phyloP scores from a whole-genome alignment of 352 stramenopile genomes.

The Phytophthora idaei region DNA sequence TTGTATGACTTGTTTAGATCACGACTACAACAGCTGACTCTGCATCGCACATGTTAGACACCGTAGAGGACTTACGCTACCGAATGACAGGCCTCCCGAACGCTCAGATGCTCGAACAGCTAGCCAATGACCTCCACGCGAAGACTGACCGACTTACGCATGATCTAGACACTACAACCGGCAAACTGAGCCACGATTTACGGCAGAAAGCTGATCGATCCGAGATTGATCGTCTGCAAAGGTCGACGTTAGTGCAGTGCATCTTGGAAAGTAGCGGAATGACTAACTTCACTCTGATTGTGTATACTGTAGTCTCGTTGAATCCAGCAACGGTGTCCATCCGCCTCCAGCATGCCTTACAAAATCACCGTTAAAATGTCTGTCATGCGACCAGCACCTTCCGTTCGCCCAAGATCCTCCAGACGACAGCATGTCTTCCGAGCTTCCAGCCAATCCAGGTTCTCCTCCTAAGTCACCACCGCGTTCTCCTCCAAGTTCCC shows the following conservation, averaged over 20 bases:
- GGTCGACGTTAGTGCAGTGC: conserved; percentile 1
- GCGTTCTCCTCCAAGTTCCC: conserved; percentile 21
- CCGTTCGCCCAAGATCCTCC: conserved; percentile 33
- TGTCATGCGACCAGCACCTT: conserved; percentile 67
- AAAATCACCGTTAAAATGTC: conserved; percentile 61
- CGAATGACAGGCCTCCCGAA: conserved; percentile 56
- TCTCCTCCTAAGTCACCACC: conserved; percentile 28
- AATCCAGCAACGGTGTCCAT: conserved; percentile 24
- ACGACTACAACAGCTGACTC: conserved; percentile 44
- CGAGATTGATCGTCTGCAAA: conserved; percentile 58
- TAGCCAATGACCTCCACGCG: conserved; percentile 46
- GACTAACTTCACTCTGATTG: conserved; percentile 1
- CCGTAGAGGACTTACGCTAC: conserved; percentile 52
- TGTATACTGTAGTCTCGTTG: conserved; percentile 29
- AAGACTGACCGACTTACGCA: conserved; percentile 37
- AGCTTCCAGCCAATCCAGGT: conserved; percentile 13
- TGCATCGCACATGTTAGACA: conserved; percentile 48
- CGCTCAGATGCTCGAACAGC: conserved; percentile 50
- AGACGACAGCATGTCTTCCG: conserved; percentile 5
- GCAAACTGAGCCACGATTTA: conserved; percentile 28
- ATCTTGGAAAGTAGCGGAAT: not conserved
- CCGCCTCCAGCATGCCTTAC: conserved; percentile 41
- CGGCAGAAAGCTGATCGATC: conserved; percentile 51
- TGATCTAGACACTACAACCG: conserved; percentile 25
- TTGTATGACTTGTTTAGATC: conserved; percentile 36